Base-by-base conservation (phyloP, 257 asterid genomes). In the Solanum habrochaites region DNA sequence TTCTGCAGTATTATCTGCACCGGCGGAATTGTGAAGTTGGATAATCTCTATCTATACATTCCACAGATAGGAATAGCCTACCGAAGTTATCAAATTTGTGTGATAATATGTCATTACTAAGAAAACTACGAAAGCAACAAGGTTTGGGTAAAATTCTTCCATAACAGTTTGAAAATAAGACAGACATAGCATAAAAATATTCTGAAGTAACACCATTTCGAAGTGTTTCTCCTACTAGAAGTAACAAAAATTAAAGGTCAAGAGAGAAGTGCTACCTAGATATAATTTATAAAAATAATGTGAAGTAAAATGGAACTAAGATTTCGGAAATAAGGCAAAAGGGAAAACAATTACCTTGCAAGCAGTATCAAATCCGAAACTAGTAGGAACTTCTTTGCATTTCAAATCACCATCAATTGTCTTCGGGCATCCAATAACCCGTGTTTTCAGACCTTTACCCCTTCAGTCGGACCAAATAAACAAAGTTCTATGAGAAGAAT, bases 291-390 rank as follows among this genome's bases (percentile, higher is more conserved):
- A 29, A 16, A 81, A 81, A 11, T 20, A 18, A 49, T 49, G 69
- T 81, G 69, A 81, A 47, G 20, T 29, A 49, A 80, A 47, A 49
- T 49, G 43, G 69, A 49, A 40, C 45, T 81, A 81, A n/a, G 84
- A 49, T 43, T 18, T 80, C 40, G 35, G 56, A 73, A 73, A 37
- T 73, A 78, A 15, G 83, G 49, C 83, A 45, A 78, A 71, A 27
- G 32, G 84, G 66, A 49, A 74, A 42, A 11, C n/a, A 31, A 86
- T 85, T 82, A 97, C 99, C 99, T 97, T 97, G 99, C 99, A 97
- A 77, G 99, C 99, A 71, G 99, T 97, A 86, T 97, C 99, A 88
- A 97, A 97, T 31, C 99, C 99, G 85, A 97, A 97, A 91, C 99
- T 97, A 83, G 91, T 82, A 83, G 99, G 99, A 82, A 97, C 99